A percentile compares a stretch with the other conserved stretches of the same genome.
Conservation (phyloP, 208 protist genomes). For the Acanthamoeba triangularis region DNA sequence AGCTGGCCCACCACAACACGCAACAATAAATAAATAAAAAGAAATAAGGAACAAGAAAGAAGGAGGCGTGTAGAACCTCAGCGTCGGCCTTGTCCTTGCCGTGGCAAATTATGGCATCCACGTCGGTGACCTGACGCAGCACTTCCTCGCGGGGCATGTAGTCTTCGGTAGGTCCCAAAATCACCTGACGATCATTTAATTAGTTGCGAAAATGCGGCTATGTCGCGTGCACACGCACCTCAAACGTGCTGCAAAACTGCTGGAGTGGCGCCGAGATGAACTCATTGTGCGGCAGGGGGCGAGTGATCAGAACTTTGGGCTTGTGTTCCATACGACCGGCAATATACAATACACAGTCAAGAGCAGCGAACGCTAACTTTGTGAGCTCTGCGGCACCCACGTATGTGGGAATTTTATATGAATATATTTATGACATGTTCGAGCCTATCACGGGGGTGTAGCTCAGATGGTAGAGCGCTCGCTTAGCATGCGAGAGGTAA, state of each 20-base stretch:
- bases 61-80: neutral
- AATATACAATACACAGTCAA: too few species aligned
- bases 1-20: neutral
- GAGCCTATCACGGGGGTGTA: neutral
- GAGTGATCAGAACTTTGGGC: neutral
- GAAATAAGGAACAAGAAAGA: too few species aligned
- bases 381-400: too few species aligned
- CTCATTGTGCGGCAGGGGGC: neutral
- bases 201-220: too few species aligned
- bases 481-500: neutral
- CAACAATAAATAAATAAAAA: too few species aligned
- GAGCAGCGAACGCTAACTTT: too few species aligned
- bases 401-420: too few species aligned
- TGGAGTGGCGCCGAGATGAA: neutral
- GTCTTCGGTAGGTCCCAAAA: neutral
- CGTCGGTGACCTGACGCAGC: neutral
- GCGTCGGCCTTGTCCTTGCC: slow-evolving; percentile 28
- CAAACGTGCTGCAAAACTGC: neutral
- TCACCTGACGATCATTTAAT: neutral
- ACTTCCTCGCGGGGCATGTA: slow-evolving; percentile 28
- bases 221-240: neutral
- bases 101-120: slow-evolving; percentile 7
- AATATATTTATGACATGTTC: neutral
- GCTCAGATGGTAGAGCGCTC: neutral
- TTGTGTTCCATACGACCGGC: neutral